These are phyloP conservation scores for Verticillium isaacii DNA, from an alignment of 2,329 filamentous ascomycete species.

Conservation along the genomic window DNA sequence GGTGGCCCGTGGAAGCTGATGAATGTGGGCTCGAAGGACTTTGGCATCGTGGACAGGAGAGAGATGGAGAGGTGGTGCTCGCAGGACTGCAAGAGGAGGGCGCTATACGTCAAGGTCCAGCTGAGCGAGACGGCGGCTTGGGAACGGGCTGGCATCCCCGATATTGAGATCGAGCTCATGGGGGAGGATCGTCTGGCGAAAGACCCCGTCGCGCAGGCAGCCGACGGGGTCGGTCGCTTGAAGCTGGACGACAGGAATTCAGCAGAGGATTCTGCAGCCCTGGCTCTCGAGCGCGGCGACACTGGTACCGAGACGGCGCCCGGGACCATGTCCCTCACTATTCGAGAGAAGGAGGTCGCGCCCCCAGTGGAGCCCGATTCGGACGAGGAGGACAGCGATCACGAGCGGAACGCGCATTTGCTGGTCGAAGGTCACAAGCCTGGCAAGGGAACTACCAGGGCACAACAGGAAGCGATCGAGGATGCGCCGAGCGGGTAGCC, in stretches of 20 bases:
- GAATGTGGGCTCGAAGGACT: slow-evolving; percentile 44
- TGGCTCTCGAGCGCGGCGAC: slow-evolving; percentile 47
- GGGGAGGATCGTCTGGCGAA: slow-evolving; percentile 58
- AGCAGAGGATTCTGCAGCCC: slow-evolving; percentile 31
- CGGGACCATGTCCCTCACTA: slow-evolving; percentile 39
- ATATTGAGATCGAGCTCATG: slow-evolving; percentile 55
- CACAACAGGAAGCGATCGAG: background rate
- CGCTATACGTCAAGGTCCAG: slow-evolving; percentile 84
- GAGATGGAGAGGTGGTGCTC: slow-evolving; percentile 87
- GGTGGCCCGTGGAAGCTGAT: slow-evolving; percentile 66
- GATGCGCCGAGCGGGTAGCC: background rate
- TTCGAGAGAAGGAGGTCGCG: slow-evolving; percentile 46
- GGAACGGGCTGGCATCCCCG: slow-evolving; percentile 62
- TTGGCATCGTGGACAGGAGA: slow-evolving; percentile 64
- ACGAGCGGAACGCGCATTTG: slow-evolving; percentile 35
- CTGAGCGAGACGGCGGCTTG: slow-evolving; percentile 80
- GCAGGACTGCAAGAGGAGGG: slow-evolving; percentile 69
- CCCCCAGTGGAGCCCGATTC: slow-evolving; percentile 15
- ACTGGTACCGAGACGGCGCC: slow-evolving; percentile 10
- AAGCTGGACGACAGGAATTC: slow-evolving; percentile 30
- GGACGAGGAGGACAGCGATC: slow-evolving; percentile 16
- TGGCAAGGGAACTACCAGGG: background rate
- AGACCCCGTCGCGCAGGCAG: background rate
- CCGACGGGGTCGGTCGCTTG: background rate
- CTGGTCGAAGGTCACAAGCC: slow-evolving; percentile 47